Evolutionary conservation across 768 basidiomycete genomes (phyloP).

Genomic region (Tricholomella constricta): DNA sequence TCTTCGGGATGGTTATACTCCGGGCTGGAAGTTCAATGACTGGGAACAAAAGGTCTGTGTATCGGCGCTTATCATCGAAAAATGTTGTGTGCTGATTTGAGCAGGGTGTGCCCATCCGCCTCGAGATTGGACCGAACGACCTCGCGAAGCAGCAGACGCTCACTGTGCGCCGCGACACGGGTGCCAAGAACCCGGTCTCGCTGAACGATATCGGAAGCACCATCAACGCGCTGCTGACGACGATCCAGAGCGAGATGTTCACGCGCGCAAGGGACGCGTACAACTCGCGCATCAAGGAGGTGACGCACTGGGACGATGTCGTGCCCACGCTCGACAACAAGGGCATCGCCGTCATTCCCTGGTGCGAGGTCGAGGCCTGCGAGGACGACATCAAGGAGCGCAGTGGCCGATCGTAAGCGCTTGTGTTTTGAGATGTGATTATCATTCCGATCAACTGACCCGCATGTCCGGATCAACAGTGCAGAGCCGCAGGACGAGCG

Average conservation of each 20-base stretch:
- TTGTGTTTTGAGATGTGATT: no score
- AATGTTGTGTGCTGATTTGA: slow-evolving; percentile 6
- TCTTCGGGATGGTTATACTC: slow-evolving; percentile 93
- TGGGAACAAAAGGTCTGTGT: slow-evolving; percentile 92
- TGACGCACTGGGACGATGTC: slow-evolving; percentile 89
- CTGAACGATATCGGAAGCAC: slow-evolving; percentile 42
- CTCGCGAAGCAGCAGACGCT: slow-evolving; percentile 80
- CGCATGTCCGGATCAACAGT: slow-evolving; percentile 41
- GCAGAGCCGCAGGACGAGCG: slow-evolving; percentile 90
- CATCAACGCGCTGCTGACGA: slow-evolving; percentile 71
- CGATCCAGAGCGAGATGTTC: slow-evolving; percentile 91
- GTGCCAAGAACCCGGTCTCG: slow-evolving; percentile 46
- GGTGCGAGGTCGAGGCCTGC: slow-evolving; percentile 92
- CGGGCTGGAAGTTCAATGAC: slow-evolving; percentile 99
- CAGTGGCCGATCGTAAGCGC: slow-evolving; percentile 74
- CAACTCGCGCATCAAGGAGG: slow-evolving; percentile 65
- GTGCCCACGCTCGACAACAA: slow-evolving; percentile 91
- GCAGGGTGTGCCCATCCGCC: slow-evolving; percentile 95
- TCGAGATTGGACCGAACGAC: slow-evolving; percentile 96
- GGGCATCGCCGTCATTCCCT: slow-evolving; percentile 86
- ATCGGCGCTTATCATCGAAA: background rate
- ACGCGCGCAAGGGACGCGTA: slow-evolving; percentile 72
- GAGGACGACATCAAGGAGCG: slow-evolving; percentile 99
- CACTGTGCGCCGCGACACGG: slow-evolving; percentile 75
- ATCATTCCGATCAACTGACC: no score